Percentiles rank a stretch among this genome's conserved stretches.
These are phyloP conservation scores for Sporothrix brunneoviolacea DNA, from an alignment of 2,329 filamentous ascomycete genomes.

Conservation along the genomic window DNA sequence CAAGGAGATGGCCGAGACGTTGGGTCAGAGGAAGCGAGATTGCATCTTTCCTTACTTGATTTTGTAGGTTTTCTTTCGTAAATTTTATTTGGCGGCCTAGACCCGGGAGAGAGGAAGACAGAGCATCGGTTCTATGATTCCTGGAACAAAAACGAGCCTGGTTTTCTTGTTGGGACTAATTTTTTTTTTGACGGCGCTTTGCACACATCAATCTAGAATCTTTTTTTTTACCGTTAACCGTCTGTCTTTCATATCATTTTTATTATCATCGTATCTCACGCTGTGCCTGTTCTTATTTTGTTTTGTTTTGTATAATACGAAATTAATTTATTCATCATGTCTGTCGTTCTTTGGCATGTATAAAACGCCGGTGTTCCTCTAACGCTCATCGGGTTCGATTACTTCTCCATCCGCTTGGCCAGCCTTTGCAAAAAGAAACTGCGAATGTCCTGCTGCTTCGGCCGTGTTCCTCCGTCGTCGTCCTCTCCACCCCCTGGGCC, in stretches of 20 bases:
- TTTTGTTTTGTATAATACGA: neutral
- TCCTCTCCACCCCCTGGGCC: neutral
- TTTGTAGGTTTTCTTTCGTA: neutral
- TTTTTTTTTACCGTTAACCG: no score
- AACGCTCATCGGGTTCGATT: neutral
- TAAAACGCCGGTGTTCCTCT: no score
- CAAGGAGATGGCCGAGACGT: neutral
- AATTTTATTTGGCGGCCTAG: neutral
- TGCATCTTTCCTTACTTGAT: no score
- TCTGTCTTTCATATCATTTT: no score
- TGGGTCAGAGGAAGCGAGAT: no score
- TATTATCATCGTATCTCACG: no score
- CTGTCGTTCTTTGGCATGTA: no score
- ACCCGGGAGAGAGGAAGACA: neutral
- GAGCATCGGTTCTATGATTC: no score
- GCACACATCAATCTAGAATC: no score
- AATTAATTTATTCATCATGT: neutral
- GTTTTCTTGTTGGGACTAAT: neutral
- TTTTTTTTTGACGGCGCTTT: neutral
- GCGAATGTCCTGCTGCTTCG: constrained; percentile 18
- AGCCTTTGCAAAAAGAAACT: constrained; percentile 16
- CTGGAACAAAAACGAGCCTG: neutral
- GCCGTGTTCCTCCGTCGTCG: neutral
- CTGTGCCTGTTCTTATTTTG: no score
- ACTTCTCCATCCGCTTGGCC: constrained; percentile 1